Conservation (phyloP, 805 yeast genomes). For the Pichia phayaonensis region DNA sequence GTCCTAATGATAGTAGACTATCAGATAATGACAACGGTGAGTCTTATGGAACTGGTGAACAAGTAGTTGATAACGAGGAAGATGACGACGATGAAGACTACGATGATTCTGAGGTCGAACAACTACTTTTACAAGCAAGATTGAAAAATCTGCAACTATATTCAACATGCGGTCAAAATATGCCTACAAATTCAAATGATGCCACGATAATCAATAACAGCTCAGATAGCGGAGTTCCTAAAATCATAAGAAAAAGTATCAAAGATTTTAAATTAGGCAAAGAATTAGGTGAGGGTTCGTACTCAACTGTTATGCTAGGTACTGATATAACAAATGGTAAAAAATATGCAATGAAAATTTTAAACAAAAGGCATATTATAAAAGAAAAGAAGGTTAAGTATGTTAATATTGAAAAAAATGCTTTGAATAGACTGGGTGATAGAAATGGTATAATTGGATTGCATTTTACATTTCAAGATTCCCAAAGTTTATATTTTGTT, state of each 20-base stretch:
- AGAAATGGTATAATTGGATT: constrained; percentile 54
- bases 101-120: constrained; percentile 6
- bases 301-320: constrained; percentile 87
- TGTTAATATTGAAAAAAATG: constrained; percentile 76
- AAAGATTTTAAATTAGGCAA: constrained; percentile 85
- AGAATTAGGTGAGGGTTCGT: constrained; percentile 91
- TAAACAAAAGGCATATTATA: constrained; percentile 71
- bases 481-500: constrained; percentile 62
- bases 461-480: constrained; percentile 76
- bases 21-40: not conserved
- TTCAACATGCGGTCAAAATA: not conserved
- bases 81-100: constrained; percentile 8
- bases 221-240: constrained; percentile 26
- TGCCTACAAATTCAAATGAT: constrained; percentile 1
- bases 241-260: constrained; percentile 47
- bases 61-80: constrained; percentile 3
- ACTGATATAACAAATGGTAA: constrained; percentile 58
- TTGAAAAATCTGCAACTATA: not conserved
- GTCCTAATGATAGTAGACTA: not conserved
- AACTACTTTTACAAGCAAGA: not conserved
- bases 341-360: constrained; percentile 67
- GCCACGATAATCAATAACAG: constrained; percentile 40
- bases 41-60: not conserved
- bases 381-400: constrained; percentile 79
- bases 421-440: constrained; percentile 59